Evolutionary conservation across 1,139 yeast genomes (phyloP).

Genomic region (Debaryomyces singareniensis): DNA sequence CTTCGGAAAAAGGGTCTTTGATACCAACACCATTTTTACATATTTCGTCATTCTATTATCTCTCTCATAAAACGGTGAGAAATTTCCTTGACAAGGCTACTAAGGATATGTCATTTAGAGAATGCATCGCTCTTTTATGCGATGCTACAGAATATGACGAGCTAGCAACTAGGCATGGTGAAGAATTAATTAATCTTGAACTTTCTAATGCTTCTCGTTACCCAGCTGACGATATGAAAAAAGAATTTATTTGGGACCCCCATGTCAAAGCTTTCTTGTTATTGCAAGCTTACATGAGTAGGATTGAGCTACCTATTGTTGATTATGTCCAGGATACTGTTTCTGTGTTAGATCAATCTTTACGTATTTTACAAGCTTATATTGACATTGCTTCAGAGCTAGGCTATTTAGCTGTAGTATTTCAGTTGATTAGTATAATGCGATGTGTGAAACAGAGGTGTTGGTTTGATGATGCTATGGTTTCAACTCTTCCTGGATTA

Average conservation of each 20-base stretch:
- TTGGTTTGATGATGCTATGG: constrained; percentile 78
- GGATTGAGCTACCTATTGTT: constrained; percentile 85
- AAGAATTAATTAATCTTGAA: constrained; percentile 86
- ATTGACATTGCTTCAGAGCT: constrained; percentile 85
- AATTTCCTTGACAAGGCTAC: constrained; percentile 50
- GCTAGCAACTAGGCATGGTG: constrained; percentile 91
- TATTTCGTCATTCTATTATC: constrained; percentile 85
- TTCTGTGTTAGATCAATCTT: constrained; percentile 86
- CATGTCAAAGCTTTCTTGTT: constrained; percentile 86
- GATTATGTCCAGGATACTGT: constrained; percentile 94
- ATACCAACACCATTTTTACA: constrained; percentile 77
- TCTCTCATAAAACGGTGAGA: constrained; percentile 86
- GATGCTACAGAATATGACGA: constrained; percentile 89
- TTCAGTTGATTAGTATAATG: constrained; percentile 63
- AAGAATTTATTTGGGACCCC: constrained; percentile 86
- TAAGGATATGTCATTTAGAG: constrained; percentile 51
- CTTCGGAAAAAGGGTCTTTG: constrained; percentile 43
- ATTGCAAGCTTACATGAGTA: constrained; percentile 79
- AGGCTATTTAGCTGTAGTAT: constrained; percentile 61
- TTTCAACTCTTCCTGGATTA: constrained; percentile 68
- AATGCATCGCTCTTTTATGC: constrained; percentile 66
- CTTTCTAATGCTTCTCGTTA: constrained; percentile 77
- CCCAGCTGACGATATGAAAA: constrained; percentile 60
- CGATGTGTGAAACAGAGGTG: constrained; percentile 83
- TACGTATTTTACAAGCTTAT: constrained; percentile 89